Evolutionary conservation across 306 rosid genomes (phyloP).

Genomic region (Dicorynia guianensis): DNA sequence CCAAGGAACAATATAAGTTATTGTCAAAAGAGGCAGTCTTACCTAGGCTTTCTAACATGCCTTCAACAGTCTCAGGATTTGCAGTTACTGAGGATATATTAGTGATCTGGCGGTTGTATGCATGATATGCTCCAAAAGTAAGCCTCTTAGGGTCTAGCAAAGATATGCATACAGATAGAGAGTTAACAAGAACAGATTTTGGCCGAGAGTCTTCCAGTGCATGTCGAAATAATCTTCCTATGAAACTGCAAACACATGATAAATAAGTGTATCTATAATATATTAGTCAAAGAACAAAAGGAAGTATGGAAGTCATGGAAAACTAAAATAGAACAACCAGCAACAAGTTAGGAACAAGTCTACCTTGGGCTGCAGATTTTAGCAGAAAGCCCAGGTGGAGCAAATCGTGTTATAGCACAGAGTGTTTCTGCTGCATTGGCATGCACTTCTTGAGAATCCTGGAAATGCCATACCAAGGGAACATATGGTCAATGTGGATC

Average conservation of each 20-base stretch:
- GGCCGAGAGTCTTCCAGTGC: conserved; percentile 95
- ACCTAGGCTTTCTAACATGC: conserved; percentile 98
- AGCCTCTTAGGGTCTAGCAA: conserved; percentile 91
- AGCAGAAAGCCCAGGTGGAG: conserved; percentile 88
- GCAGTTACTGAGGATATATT: conserved; percentile 69
- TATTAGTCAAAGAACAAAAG: conserved; percentile 14
- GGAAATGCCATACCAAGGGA: conserved; percentile 45
- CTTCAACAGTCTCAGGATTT: conserved; percentile 91
- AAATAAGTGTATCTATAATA: conserved; percentile 23
- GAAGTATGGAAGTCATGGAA: conserved; percentile 11
- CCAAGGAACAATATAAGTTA: conserved; percentile 10
- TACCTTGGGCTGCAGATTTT: conserved; percentile 93
- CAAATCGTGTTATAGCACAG: conserved; percentile 91
- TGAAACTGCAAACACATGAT: conserved; percentile 63
- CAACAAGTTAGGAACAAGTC: background rate
- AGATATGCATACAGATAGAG: conserved; percentile 92
- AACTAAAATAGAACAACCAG: conserved; percentile 2
- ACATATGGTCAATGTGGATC: conserved; percentile 29
- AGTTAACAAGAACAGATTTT: conserved; percentile 89
- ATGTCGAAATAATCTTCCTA: conserved; percentile 89
- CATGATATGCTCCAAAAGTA: conserved; percentile 66
- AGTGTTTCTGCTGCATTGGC: conserved; percentile 96
- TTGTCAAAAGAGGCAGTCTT: conserved; percentile 33
- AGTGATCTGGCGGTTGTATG: conserved; percentile 76
- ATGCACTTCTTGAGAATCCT: conserved; percentile 98